phyloP scores from a whole-genome alignment of 345 rosid genomes.

The Citrus medica region DNA sequence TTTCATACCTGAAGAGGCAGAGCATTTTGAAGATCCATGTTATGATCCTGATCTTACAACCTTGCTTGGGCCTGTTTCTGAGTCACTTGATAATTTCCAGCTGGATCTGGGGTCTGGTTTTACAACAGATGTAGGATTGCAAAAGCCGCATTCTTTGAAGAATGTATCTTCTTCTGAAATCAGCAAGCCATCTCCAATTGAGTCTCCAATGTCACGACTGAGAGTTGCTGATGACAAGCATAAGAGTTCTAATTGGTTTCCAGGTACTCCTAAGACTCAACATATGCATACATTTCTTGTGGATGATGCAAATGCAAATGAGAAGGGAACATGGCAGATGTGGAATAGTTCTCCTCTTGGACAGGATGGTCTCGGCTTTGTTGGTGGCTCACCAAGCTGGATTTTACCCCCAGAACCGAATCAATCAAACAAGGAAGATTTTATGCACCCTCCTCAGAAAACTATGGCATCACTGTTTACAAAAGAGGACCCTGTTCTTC shows the following conservation, averaged over 20 bases:
- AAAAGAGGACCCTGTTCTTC: conserved; percentile 56
- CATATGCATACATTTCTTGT: conserved; percentile 26
- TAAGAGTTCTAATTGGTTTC: conserved; percentile 39
- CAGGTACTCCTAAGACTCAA: conserved; percentile 35
- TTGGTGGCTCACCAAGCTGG: conserved; percentile 60
- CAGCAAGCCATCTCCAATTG: conserved; percentile 87
- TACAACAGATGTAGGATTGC: conserved; percentile 44
- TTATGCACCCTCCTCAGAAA: conserved; percentile 47
- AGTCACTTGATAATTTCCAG: conserved; percentile 83
- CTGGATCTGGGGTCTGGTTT: conserved; percentile 56
- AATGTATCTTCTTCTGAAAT: conserved; percentile 47
- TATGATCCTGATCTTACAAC: conserved; percentile 83
- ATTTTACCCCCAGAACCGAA: conserved; percentile 43
- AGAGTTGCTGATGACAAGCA: conserved; percentile 66
- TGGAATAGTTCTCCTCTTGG: conserved; percentile 84
- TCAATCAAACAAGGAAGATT: conserved; percentile 53
- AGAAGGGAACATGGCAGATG: conserved; percentile 88
- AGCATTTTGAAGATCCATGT: conserved; percentile 90
- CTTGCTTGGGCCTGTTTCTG: conserved; percentile 95
- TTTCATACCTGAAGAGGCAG: conserved; percentile 56
- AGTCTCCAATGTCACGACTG: conserved; percentile 73
- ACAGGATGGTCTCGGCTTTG: conserved; percentile 63
- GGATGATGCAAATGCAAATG: conserved; percentile 38
- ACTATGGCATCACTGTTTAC: conserved; percentile 62
- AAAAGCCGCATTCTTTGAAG: conserved; percentile 41